These are phyloP conservation scores for Agaricus sinodeliciosus DNA, from an alignment of 768 basidiomycete species.

Conservation along the genomic window DNA sequence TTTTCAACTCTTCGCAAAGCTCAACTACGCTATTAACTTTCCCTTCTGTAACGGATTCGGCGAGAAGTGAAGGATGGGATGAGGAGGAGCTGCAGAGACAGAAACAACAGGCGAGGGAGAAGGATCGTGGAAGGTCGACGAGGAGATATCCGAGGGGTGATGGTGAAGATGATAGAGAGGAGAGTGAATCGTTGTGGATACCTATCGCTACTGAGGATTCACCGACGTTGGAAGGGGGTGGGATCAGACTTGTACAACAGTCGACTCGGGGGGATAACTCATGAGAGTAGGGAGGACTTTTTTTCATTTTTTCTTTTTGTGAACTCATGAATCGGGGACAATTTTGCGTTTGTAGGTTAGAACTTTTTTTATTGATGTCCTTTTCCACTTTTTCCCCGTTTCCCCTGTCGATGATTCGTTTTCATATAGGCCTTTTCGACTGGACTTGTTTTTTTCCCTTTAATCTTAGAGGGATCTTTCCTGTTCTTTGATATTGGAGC, in stretches of 20 bases:
- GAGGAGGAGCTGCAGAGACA: slow-evolving; percentile 21
- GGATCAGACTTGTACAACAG: slow-evolving; percentile 35
- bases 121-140: slow-evolving; percentile 26
- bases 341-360: no score
- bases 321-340: neutral
- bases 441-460: no score
- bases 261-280: neutral
- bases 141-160: slow-evolving; percentile 43
- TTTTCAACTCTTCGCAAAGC: slow-evolving; percentile 25
- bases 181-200: slow-evolving; percentile 51
- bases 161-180: slow-evolving; percentile 52
- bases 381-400: no score
- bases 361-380: no score
- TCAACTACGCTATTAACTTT: slow-evolving; percentile 37
- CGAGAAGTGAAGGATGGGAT: slow-evolving; percentile 34
- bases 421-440: no score
- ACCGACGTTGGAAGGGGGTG: slow-evolving; percentile 15
- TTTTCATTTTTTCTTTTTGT: neutral
- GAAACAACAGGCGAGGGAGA: slow-evolving; percentile 37
- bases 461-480: no score
- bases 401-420: no score
- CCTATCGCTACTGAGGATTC: slow-evolving; percentile 19
- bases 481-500: no score
- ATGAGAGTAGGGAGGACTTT: neutral
- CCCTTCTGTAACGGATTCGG: slow-evolving; percentile 48